Percentiles rank a stretch among this genome's conserved stretches.
phyloP scores from a whole-genome alignment of 2,329 filamentous ascomycete species.

The Zopfia rhizophila region DNA sequence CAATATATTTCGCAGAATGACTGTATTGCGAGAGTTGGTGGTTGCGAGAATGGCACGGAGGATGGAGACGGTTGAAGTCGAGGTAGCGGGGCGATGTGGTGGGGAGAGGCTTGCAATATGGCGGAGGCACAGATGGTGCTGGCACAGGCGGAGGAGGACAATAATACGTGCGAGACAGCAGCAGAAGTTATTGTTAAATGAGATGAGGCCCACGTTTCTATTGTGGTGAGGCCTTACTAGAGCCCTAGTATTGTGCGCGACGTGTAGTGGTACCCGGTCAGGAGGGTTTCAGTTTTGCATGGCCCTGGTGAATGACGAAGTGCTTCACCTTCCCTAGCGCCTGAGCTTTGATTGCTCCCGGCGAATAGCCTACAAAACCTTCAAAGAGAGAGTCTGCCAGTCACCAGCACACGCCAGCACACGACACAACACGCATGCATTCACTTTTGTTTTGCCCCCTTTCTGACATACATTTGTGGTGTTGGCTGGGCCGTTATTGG shows the following conservation, averaged over 20 bases:
- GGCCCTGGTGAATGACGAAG: slow-evolving; percentile 5
- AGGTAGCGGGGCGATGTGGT: slow-evolving; percentile 14
- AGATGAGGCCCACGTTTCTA: slow-evolving; percentile 1
- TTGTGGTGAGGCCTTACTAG: neutral
- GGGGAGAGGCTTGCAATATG: slow-evolving; percentile 11
- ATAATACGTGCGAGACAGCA: neutral
- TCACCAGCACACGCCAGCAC: slow-evolving; percentile 7
- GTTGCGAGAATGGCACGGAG: too few species aligned
- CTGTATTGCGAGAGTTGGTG: neutral
- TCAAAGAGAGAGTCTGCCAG: neutral
- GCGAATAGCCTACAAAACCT: neutral
- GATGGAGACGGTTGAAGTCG: slow-evolving; percentile 1
- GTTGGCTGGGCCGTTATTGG: too few species aligned
- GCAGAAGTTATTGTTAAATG: slow-evolving; percentile 17
- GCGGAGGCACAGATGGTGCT: too few species aligned
- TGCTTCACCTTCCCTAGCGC: slow-evolving; percentile 16
- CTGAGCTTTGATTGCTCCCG: neutral
- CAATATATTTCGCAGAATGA: slow-evolving; percentile 15
- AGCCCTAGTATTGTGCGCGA: neutral
- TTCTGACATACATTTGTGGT: too few species aligned
- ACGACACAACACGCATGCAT: too few species aligned
- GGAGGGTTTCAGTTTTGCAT: slow-evolving; percentile 36
- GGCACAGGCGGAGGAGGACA: neutral
- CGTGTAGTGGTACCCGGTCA: too few species aligned
- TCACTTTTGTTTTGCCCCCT: too few species aligned